Conservation (phyloP, 805 yeast genomes). For the Hanseniaspora thailandica region DNA sequence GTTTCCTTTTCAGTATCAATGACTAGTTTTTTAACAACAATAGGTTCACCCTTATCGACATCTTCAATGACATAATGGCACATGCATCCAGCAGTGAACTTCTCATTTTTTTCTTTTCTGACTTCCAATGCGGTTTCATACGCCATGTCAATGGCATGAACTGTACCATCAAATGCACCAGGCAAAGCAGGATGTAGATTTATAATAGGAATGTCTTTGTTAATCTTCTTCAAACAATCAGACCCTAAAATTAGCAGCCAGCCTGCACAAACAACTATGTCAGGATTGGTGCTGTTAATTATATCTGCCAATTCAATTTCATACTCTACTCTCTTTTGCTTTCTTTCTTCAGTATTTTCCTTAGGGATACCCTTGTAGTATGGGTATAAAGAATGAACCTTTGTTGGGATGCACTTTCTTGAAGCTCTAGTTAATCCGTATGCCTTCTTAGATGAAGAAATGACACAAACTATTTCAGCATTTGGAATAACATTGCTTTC, state of each 20-base stretch:
- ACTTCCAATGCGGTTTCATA: slow-evolving; percentile 81
- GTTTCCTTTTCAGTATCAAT: slow-evolving; percentile 55
- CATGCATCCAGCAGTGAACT: slow-evolving; percentile 81
- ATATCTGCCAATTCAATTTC: slow-evolving; percentile 66
- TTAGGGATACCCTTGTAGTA: slow-evolving; percentile 70
- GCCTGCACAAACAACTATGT: slow-evolving; percentile 91
- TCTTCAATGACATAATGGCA: slow-evolving; percentile 92
- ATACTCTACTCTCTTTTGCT: slow-evolving; percentile 53
- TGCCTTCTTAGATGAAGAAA: slow-evolving; percentile 78
- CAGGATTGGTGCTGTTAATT: slow-evolving; percentile 56
- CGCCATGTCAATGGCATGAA: slow-evolving; percentile 87
- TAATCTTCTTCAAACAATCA: slow-evolving; percentile 54
- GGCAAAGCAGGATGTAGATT: slow-evolving; percentile 96
- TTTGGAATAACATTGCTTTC: slow-evolving; percentile 30
- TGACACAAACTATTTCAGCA: slow-evolving; percentile 45
- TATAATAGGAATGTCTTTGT: slow-evolving; percentile 61
- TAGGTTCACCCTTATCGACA: slow-evolving; percentile 87
- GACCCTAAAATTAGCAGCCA: slow-evolving; percentile 92
- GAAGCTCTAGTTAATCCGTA: slow-evolving; percentile 75
- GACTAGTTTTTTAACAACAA: slow-evolving; percentile 67
- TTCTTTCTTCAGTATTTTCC: slow-evolving; percentile 48
- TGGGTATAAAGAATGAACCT: slow-evolving; percentile 54
- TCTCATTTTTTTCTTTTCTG: slow-evolving; percentile 32
- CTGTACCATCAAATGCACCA: slow-evolving; percentile 89
- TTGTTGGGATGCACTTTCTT: slow-evolving; percentile 56